These are phyloP conservation scores for Solanum chiquidenum DNA, from an alignment of 257 asterid genomes.

Conservation along the genomic window DNA sequence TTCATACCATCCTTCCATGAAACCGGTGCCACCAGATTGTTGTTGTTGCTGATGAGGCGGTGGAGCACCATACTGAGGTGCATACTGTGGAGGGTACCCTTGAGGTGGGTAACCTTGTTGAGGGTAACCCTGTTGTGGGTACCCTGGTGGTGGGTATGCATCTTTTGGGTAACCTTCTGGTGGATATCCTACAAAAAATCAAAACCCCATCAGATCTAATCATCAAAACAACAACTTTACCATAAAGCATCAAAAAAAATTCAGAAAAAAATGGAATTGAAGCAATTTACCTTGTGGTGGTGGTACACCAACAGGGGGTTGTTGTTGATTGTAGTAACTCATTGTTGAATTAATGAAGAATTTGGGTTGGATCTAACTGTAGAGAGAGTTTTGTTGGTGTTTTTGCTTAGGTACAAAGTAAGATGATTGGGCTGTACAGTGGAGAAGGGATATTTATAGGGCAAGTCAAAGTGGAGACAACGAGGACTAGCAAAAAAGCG, in stretches of 20 bases:
- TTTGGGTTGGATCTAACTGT: neutral
- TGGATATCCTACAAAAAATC: constrained; percentile 40
- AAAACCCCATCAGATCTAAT: neutral
- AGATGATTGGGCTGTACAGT: neutral
- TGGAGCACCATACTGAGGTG: constrained; percentile 30
- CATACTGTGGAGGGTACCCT: constrained; percentile 51
- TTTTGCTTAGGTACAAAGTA: neutral
- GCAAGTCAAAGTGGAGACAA: neutral
- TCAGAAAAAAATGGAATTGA: neutral
- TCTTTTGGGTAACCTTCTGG: constrained; percentile 67
- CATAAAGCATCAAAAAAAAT: neutral
- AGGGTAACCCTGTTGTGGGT: constrained; percentile 56
- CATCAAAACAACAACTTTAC: neutral
- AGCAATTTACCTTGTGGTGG: constrained; percentile 51
- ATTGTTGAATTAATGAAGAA: constrained; percentile 8
- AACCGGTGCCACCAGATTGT: constrained; percentile 24
- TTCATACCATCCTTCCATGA: constrained; percentile 58
- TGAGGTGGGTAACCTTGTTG: constrained; percentile 22
- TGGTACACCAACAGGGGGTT: constrained; percentile 63
- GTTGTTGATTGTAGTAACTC: constrained; percentile 67
- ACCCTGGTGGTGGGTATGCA: constrained; percentile 62
- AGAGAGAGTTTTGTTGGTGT: neutral
- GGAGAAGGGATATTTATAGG: neutral
- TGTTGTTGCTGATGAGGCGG: constrained; percentile 46
- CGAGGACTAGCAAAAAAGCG: neutral